Percentiles rank a stretch among this genome's conserved stretches.
These are phyloP conservation scores for Apiotrichum akiyoshidainum DNA, from an alignment of 1,284 basidiomycete genomes.

Conservation along the genomic window DNA sequence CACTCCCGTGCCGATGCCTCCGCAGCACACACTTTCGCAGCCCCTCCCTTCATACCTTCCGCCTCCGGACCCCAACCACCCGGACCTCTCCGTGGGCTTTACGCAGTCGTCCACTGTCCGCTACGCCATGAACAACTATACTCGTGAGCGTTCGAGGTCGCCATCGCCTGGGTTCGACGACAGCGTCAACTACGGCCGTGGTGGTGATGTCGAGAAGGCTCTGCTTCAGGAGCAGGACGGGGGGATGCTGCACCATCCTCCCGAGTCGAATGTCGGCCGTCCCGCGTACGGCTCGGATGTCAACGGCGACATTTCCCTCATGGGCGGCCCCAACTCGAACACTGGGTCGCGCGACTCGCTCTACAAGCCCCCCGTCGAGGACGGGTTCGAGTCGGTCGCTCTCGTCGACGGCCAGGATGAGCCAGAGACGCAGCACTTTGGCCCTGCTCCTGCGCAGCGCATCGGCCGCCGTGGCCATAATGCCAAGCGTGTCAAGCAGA, in stretches of 20 bases:
- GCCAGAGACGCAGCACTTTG: constrained; percentile 68
- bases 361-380: constrained; percentile 18
- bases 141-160: constrained; percentile 27
- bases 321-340: not conserved
- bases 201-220: constrained; percentile 34
- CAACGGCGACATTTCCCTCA: constrained; percentile 21
- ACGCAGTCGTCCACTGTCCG: constrained; percentile 33
- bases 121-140: constrained; percentile 18
- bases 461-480: constrained; percentile 66
- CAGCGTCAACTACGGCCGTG: constrained; percentile 17
- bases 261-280: not conserved
- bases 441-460: constrained; percentile 76
- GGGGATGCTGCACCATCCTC: not conserved
- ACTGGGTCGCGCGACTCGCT: constrained; percentile 7
- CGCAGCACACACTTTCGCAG: constrained; percentile 8
- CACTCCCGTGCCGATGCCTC: not conserved
- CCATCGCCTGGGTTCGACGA: constrained; percentile 36
- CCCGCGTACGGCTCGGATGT: constrained; percentile 5
- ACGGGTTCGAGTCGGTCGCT: constrained; percentile 17
- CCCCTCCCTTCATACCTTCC: constrained; percentile 38
- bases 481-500: constrained; percentile 50
- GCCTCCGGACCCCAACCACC: constrained; percentile 45
- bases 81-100: constrained; percentile 37
- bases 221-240: constrained; percentile 22
- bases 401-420: constrained; percentile 15